Evolutionary conservation across 1,139 yeast species (phyloP), one percentile per base, ranked within the genome.

Genomic region (Saccharomyces hybrid): DNA sequence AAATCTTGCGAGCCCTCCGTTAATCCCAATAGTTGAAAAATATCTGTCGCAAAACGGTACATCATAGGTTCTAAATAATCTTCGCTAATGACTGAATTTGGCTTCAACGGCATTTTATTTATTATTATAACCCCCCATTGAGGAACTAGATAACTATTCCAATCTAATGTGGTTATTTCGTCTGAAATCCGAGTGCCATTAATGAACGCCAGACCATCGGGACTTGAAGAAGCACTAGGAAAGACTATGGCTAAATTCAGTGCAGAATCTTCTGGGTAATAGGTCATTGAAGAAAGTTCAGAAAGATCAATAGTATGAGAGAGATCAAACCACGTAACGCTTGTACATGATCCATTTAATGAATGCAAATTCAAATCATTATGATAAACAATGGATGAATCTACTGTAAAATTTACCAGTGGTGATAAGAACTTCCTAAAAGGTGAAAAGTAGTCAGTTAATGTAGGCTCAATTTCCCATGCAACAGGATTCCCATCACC

Each of bases 41-140:
- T 73, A 65, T 91, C 96, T 0, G 86, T 78, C 1, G 93, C 78
- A 68, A 91, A 90, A 1, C 78, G 77, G 59, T 86, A 88, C 68
- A 90, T 72, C 0, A 81, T 71, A 1, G 86, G 84, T 20, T 73
- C 63, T 55, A 91, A 73, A 50, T 82, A 86, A 0, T 69, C 69
- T 32, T 73, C 71, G 1, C 76, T 63, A 31, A 85, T 63, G 6
- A 62, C 57, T 0, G 72, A 54, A 52, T 71, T 68, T 27, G 62
- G 57, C 27, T 69, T 62, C 8, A 71, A 54, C 50, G 74, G 64
- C 4, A 73, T 68, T 47, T 78, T 74, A 63, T 84, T 81, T 55
- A 79, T 70, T 26, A 84, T 75, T 3, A 85, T 77, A 2, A 86
- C 86, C 25, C 98, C 98, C 96, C 96, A 91, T 71, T 88, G 96